Evolutionary conservation across 2,329 filamentous ascomycete genomes (phyloP).

Genomic region (Ceratocystis smalleyi): DNA sequence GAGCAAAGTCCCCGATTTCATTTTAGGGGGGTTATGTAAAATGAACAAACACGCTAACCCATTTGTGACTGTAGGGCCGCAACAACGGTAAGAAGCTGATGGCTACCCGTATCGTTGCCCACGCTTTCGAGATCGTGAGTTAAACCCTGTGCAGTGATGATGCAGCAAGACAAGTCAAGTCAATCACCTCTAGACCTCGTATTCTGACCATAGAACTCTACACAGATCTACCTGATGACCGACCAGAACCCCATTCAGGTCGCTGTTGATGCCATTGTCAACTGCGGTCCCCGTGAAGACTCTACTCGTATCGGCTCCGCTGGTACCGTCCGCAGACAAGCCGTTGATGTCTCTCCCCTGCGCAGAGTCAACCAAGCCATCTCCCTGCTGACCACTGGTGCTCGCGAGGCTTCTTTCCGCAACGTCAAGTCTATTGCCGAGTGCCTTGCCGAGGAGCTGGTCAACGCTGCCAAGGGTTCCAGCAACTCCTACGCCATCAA

Average conservation of each 20-base stretch:
- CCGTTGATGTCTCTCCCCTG: constrained; percentile 98
- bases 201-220: constrained; percentile 22
- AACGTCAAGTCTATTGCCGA: constrained; percentile 99
- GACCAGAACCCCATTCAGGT: constrained; percentile 99
- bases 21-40: too few species aligned
- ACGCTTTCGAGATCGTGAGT: constrained; percentile 98
- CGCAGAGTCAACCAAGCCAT: constrained; percentile 99
- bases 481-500: constrained; percentile 99
- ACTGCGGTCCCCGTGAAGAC: constrained; percentile 99
- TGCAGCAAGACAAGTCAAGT: too few species aligned
- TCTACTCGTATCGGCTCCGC: constrained; percentile 98
- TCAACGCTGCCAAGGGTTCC: constrained; percentile 99
- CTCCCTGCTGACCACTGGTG: constrained; percentile 95
- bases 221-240: constrained; percentile 98
- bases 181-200: too few species aligned
- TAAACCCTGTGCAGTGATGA: constrained; percentile 5
- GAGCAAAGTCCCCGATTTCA: not conserved
- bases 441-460: constrained; percentile 98
- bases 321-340: constrained; percentile 98
- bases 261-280: constrained; percentile 98
- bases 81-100: constrained; percentile 99
- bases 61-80: constrained; percentile 99
- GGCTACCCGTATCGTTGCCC: constrained; percentile 97
- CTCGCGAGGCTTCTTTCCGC: constrained; percentile 96
- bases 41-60: not conserved